phyloP scores from a whole-genome alignment of 2,329 filamentous ascomycete genomes.

The Colletotrichum spinosum region DNA sequence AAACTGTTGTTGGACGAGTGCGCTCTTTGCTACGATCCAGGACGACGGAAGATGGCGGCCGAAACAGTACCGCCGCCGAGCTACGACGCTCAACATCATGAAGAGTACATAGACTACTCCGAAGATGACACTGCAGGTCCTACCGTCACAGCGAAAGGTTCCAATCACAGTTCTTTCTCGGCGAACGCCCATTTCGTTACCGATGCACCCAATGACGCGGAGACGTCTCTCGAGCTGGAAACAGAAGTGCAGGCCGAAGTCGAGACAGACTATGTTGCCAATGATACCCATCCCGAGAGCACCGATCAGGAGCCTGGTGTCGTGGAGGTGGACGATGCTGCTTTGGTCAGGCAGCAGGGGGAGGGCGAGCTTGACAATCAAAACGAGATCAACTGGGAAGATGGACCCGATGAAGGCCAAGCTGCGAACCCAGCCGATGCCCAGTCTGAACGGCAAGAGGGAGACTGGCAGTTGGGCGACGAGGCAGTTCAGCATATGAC shows the following conservation, averaged over 20 bases:
- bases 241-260: conserved; percentile 10
- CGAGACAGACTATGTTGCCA: neutral
- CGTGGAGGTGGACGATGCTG: neutral
- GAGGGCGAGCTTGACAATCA: conserved; percentile 16
- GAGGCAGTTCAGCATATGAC: conserved; percentile 17
- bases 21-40: neutral
- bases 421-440: neutral
- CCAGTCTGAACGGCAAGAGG: neutral
- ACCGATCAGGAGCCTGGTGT: neutral
- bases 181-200: conserved; percentile 22
- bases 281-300: conserved; percentile 5
- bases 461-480: conserved; percentile 28
- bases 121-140: conserved; percentile 33
- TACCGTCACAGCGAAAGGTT: conserved; percentile 9
- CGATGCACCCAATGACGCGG: neutral
- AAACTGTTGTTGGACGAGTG: neutral
- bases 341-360: neutral
- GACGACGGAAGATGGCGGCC: conserved; percentile 17
- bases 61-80: conserved; percentile 26
- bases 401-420: conserved; percentile 16
- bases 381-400: conserved; percentile 40
- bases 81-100: conserved; percentile 25
- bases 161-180: conserved; percentile 23
- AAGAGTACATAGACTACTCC: conserved; percentile 37
- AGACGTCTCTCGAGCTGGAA: conserved; percentile 36